These are phyloP conservation scores for Inosperma sp. DNA, from an alignment of 768 basidiomycete genomes.

Conservation along the genomic window DNA sequence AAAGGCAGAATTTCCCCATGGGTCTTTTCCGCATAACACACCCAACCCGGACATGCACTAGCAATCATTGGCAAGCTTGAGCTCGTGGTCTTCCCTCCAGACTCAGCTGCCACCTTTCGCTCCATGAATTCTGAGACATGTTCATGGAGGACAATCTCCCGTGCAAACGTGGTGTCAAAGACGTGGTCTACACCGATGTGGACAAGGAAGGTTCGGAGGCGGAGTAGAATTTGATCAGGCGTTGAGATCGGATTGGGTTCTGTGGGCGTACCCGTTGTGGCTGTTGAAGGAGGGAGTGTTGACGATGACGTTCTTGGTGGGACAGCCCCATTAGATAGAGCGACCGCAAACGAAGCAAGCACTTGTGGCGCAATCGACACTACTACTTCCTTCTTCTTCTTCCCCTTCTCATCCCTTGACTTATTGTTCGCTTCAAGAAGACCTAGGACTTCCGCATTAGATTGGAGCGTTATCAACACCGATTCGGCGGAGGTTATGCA, in stretches of 20 bases:
- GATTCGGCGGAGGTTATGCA: conserved; percentile 99
- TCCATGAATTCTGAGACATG: conserved; percentile 79
- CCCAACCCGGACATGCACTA: conserved; percentile 98
- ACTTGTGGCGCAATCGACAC: conserved; percentile 26
- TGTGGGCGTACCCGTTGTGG: too few relatives aligned
- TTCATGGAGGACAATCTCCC: conserved; percentile 80
- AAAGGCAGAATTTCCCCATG: conserved; percentile 92
- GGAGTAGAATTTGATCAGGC: conserved; percentile 10
- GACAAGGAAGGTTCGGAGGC: conserved; percentile 45
- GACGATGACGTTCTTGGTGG: conserved; percentile 22
- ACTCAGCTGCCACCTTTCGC: conserved; percentile 39
- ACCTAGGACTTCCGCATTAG: conserved; percentile 85
- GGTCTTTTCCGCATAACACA: conserved; percentile 98
- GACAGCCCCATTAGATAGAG: conserved; percentile 15
- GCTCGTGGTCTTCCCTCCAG: too few relatives aligned
- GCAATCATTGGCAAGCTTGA: conserved; percentile 94
- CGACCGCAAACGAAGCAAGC: conserved; percentile 24
- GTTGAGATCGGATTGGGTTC: too few relatives aligned
- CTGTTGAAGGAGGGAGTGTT: background rate
- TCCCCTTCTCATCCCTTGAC: conserved; percentile 10
- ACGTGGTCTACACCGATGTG: conserved; percentile 75
- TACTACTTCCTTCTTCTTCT: conserved; percentile 18
- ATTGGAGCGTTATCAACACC: conserved; percentile 92
- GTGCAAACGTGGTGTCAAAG: conserved; percentile 92
- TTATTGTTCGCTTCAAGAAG: conserved; percentile 56